Conservation (phyloP, 345 rosid genomes). For the Bretschneidera sinensis region DNA sequence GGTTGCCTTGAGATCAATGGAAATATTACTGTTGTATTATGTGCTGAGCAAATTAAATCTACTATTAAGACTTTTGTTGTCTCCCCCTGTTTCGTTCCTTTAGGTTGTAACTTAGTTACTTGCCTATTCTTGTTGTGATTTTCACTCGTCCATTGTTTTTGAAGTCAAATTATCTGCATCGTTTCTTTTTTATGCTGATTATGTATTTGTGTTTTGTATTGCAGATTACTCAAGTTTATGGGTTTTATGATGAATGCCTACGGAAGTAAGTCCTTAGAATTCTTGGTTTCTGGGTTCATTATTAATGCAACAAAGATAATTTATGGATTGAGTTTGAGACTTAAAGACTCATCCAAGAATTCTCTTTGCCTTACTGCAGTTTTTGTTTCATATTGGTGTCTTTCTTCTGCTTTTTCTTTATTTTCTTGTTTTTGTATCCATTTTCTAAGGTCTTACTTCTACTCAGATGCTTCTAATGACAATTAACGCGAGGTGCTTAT, state of each 20-base stretch:
- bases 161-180: background rate
- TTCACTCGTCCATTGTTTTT: background rate
- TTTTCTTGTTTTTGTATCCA: too few relatives aligned
- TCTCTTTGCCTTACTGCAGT: background rate
- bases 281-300: constrained; percentile 7
- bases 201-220: constrained; percentile 17
- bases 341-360: too few relatives aligned
- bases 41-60: background rate
- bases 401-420: too few relatives aligned
- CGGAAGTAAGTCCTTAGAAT: constrained; percentile 70
- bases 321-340: background rate
- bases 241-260: constrained; percentile 96
- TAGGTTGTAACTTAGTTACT: background rate
- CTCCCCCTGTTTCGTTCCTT: background rate
- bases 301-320: background rate
- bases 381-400: background rate
- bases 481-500: too few relatives aligned
- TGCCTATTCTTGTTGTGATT: background rate
- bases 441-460: background rate
- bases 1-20: background rate
- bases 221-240: constrained; percentile 99
- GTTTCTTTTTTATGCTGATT: constrained; percentile 5
- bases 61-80: background rate
- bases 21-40: too few relatives aligned
- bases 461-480: too few relatives aligned